Base-by-base conservation (phyloP, 768 basidiomycete genomes). In the Exidia glandulosa region DNA sequence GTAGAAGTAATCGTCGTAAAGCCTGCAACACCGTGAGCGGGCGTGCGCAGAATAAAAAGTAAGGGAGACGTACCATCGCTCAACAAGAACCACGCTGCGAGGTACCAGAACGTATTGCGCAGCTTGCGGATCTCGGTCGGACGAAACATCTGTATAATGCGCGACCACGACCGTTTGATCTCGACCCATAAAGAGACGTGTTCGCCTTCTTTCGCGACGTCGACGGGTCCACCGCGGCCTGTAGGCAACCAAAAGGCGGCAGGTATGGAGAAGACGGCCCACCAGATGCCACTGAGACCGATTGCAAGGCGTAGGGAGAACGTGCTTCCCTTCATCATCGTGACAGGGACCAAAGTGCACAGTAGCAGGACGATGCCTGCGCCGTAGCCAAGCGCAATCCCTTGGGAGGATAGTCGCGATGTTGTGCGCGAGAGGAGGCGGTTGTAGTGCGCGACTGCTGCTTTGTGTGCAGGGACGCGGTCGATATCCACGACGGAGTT, bases 1-100 rank as follows among this genome's bases (percentile, higher is more conserved):
- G 91, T 92, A 0, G 90, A 90, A 0, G 92, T 93, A 52, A 96
- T 87, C 0, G 94, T 96, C 2, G 94, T 90, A 72, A 94, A 94
- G 2, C 87, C 90, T 91, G 32, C 3, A 14, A n/a, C 29, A 23
- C 16, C 45, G 25, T 29, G 14, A 32, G 14, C n/a, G 9, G 36
- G 48, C 13, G n/a, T 31, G 9, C 23, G 16, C 3, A 4, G 37
- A 41, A 48, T 37, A n/a, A 37, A 48, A 30, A 57, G 31, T 41
- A 3, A 25, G 19, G 16, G 10, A 3, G 32, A 71, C 81, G 48
- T 57, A 89, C 92, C 90, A 66, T 98, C 94, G 1, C 89, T 91
- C 27, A 98, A 81, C 13, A 98, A 78, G 70, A 96, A 94, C 94
- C 94, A 97, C 0, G 95, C 92, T 4, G 85, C 81, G 47, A 97